These are phyloP conservation scores for Podaxis pistillaris DNA, from an alignment of 768 basidiomycete species.

Conservation along the genomic window DNA sequence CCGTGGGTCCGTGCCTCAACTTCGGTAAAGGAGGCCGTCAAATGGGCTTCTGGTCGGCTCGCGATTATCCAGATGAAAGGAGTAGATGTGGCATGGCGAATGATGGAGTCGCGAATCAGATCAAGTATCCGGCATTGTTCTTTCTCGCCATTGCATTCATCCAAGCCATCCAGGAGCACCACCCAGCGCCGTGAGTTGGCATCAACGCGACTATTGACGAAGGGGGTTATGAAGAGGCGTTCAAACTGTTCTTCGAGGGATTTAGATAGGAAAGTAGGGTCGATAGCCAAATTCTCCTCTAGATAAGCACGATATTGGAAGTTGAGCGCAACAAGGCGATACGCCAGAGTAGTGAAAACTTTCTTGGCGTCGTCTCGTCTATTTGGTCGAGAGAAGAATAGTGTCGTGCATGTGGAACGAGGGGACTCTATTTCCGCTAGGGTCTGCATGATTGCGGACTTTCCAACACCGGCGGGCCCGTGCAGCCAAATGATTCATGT, in stretches of 20 bases:
- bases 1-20: background rate
- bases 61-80: conserved; percentile 7
- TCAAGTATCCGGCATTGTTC: background rate
- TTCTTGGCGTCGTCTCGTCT: background rate
- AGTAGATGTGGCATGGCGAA: background rate
- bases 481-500: conserved; percentile 5
- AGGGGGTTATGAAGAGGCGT: background rate
- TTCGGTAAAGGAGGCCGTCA: background rate
- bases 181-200: background rate
- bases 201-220: background rate
- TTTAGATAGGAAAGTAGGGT: background rate
- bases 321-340: background rate
- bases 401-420: background rate
- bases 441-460: conserved; percentile 7
- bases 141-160: background rate
- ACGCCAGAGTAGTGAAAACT: background rate
- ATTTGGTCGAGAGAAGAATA: background rate
- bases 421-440: background rate
- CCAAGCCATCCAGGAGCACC: background rate
- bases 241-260: too few species aligned
- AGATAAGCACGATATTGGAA: background rate
- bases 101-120: background rate
- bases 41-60: background rate
- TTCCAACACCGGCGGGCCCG: conserved; percentile 10
- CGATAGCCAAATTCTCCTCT: background rate